phyloP scores from a whole-genome alignment of 495 filamentous ascomycete genomes.

The Mytilinidion resinicola region DNA sequence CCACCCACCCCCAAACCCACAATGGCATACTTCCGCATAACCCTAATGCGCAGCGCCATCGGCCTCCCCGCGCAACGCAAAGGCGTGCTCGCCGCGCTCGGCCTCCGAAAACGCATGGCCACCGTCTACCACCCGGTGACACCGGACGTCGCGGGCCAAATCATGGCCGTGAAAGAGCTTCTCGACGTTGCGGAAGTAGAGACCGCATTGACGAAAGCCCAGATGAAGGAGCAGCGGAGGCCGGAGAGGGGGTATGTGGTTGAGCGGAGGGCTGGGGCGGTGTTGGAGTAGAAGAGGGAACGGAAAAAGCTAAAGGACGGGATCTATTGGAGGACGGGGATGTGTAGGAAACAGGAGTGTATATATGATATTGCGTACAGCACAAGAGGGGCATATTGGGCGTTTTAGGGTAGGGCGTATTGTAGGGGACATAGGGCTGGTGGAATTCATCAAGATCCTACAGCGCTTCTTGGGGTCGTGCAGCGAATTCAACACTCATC shows the following conservation, averaged over 20 bases:
- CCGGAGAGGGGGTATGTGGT: conserved; percentile 82
- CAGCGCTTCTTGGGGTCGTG: no score
- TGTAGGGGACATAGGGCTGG: no score
- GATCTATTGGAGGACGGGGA: no score
- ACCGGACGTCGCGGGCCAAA: conserved; percentile 80
- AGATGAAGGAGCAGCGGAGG: conserved; percentile 66
- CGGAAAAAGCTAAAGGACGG: background rate
- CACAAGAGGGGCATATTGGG: background rate
- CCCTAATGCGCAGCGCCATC: conserved; percentile 86
- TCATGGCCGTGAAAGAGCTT: conserved; percentile 96
- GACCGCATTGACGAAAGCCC: conserved; percentile 56
- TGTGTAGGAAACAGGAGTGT: no score
- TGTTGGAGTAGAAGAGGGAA: background rate
- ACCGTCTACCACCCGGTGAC: conserved; percentile 90
- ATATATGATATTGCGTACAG: no score
- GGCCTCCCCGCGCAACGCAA: conserved; percentile 76
- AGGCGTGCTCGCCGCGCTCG: conserved; percentile 82
- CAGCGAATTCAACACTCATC: no score
- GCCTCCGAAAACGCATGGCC: conserved; percentile 76
- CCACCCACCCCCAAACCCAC: conserved; percentile 14
- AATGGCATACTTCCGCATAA: conserved; percentile 94
- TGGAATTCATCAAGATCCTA: no score
- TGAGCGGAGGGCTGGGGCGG: conserved; percentile 48
- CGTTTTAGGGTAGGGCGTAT: no score
- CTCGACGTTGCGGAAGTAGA: conserved; percentile 83